Conservation (phyloP, 768 basidiomycete species). For the Pulveroboletus sp. region DNA sequence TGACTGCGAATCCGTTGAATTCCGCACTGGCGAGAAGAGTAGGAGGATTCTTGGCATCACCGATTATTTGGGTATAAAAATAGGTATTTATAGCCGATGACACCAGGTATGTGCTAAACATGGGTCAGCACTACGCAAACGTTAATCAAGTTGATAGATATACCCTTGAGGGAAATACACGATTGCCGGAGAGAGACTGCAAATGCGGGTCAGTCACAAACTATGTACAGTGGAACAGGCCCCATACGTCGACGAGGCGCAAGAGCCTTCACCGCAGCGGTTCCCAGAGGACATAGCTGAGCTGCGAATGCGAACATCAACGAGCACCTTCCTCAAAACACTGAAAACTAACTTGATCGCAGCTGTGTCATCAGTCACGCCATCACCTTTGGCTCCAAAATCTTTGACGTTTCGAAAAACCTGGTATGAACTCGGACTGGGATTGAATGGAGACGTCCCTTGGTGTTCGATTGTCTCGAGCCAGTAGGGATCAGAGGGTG, state of each 20-base stretch:
- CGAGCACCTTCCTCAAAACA: neutral
- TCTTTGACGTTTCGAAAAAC: slow-evolving; percentile 77
- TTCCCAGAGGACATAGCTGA: slow-evolving; percentile 56
- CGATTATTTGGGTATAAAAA: slow-evolving; percentile 76
- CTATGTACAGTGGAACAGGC: neutral
- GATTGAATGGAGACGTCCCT: slow-evolving; percentile 64
- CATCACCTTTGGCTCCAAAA: slow-evolving; percentile 55
- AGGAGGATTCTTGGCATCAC: slow-evolving; percentile 65
- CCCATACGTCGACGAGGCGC: slow-evolving; percentile 47
- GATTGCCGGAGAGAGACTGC: slow-evolving; percentile 52
- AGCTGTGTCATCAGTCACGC: slow-evolving; percentile 67
- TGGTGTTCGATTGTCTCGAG: slow-evolving; percentile 66
- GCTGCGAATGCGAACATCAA: slow-evolving; percentile 32
- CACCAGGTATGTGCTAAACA: slow-evolving; percentile 58
- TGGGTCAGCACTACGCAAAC: neutral
- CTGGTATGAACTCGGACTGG: slow-evolving; percentile 48
- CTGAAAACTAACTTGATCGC: slow-evolving; percentile 56
- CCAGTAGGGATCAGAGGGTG: slow-evolving; percentile 51
- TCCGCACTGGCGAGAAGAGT: slow-evolving; percentile 56
- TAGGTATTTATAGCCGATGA: slow-evolving; percentile 62
- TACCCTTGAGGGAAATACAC: slow-evolving; percentile 75
- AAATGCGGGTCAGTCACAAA: neutral
- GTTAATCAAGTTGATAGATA: neutral
- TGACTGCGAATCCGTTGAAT: slow-evolving; percentile 70
- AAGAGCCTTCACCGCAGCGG: slow-evolving; percentile 54